Conservation (phyloP, 805 yeast species). For the Monosporozyma servazzii region DNA sequence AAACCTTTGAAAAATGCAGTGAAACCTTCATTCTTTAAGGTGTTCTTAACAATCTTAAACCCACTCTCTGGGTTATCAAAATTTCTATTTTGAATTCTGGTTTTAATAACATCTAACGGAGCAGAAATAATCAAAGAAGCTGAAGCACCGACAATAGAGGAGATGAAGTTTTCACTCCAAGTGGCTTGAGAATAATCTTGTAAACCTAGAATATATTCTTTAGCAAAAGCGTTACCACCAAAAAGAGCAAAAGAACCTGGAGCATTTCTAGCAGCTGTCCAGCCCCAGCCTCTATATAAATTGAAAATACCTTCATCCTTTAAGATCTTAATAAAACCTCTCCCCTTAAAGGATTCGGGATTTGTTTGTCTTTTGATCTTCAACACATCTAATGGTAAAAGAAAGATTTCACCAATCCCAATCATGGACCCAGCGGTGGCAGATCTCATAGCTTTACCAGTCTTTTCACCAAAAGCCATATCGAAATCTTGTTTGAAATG, state of each 20-base stretch:
- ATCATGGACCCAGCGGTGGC: conserved; percentile 97
- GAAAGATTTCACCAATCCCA: conserved; percentile 95
- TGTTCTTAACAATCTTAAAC: conserved; percentile 82
- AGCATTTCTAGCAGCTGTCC: conserved; percentile 99
- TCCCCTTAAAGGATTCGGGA: conserved; percentile 98
- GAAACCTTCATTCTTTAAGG: conserved; percentile 84
- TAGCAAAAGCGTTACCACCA: conserved; percentile 98
- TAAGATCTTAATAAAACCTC: conserved; percentile 84
- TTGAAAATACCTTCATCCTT: conserved; percentile 81
- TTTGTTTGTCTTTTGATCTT: conserved; percentile 98
- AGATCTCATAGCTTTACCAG: conserved; percentile 93
- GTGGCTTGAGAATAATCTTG: conserved; percentile 84
- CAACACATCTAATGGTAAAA: conserved; percentile 90
- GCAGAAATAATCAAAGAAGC: conserved; percentile 95
- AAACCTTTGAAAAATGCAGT: conserved; percentile 91
- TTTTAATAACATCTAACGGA: conserved; percentile 95
- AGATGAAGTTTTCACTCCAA: conserved; percentile 88
- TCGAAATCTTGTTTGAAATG: conserved; percentile 69
- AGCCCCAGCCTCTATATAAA: conserved; percentile 96
- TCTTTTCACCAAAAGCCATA: conserved; percentile 75
- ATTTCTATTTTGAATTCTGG: conserved; percentile 94
- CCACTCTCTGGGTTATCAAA: conserved; percentile 96
- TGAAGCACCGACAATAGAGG: conserved; percentile 93
- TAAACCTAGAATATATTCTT: conserved; percentile 85
- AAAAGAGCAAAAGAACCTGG: conserved; percentile 97